A percentile compares a stretch with the other conserved stretches of the same genome.
Evolutionary conservation across 768 basidiomycete species (phyloP).

Genomic region (Lactarius trivialis): DNA sequence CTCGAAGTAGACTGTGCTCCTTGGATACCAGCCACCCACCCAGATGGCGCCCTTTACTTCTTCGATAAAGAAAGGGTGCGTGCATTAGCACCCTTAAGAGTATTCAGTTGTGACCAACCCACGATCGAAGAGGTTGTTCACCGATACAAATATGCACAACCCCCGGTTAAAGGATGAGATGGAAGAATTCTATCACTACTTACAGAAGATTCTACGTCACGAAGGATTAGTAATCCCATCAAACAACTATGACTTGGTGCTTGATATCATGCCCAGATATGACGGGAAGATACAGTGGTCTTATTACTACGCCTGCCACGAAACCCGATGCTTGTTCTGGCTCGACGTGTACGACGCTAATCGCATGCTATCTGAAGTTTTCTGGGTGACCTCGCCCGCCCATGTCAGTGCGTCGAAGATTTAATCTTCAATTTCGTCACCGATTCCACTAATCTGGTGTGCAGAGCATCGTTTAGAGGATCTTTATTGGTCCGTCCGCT

Average conservation of each 20-base stretch:
- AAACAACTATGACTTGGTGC: constrained; percentile 19
- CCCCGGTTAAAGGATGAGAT: constrained; percentile 30
- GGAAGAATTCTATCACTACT: constrained; percentile 24
- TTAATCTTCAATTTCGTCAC: neutral
- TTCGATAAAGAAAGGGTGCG: neutral
- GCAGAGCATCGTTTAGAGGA: constrained; percentile 21
- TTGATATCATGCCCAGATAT: constrained; percentile 25
- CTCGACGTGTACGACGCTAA: constrained; percentile 34
- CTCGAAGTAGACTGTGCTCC: neutral
- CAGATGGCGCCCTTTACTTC: neutral
- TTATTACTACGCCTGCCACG: neutral
- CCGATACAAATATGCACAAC: constrained; percentile 47
- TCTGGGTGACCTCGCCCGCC: neutral
- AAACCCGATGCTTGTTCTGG: neutral
- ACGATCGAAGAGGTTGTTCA: constrained; percentile 38
- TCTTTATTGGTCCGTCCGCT: constrained; percentile 23
- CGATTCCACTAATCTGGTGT: neutral
- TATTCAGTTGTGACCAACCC: neutral
- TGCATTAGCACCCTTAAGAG: neutral
- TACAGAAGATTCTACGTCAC: constrained; percentile 19
- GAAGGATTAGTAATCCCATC: constrained; percentile 11
- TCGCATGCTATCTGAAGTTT: constrained; percentile 27
- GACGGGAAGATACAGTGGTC: neutral
- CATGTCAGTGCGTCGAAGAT: neutral
- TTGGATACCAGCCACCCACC: constrained; percentile 43